Conservation (phyloP, 257 asterid genomes). For the Euphrasia confusa region DNA sequence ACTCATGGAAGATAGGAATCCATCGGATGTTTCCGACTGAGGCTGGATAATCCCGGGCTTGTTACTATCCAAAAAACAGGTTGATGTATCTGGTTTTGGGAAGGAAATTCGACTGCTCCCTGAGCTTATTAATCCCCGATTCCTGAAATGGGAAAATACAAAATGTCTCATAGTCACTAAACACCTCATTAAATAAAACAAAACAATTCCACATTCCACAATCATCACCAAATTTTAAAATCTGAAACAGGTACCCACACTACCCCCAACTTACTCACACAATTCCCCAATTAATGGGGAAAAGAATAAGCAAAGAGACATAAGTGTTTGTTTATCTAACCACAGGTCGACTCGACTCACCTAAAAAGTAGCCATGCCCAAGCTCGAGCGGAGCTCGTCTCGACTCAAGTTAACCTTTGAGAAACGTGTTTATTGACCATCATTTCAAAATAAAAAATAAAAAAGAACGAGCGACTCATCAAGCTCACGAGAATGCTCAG, state of each 20-base stretch:
- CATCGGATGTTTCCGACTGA: conserved; percentile 26
- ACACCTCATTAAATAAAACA: neutral
- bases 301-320: too few species aligned
- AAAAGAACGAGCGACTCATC: too few species aligned
- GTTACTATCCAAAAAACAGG: neutral
- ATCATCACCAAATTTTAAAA: neutral
- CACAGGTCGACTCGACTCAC: too few species aligned
- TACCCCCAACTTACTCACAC: too few species aligned
- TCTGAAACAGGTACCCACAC: neutral
- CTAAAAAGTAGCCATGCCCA: too few species aligned
- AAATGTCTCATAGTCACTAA: conserved; percentile 8
- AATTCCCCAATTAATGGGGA: too few species aligned
- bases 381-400: too few species aligned
- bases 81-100: conserved; percentile 17
- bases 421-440: too few species aligned
- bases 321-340: too few species aligned
- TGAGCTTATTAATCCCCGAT: conserved; percentile 31
- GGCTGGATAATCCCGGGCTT: conserved; percentile 29
- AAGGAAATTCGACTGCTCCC: conserved; percentile 32
- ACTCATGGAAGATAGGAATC: conserved; percentile 30
- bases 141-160: conserved; percentile 38
- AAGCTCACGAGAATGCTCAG: too few species aligned
- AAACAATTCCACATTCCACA: neutral
- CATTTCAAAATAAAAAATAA: too few species aligned
- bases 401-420: too few species aligned